Evolutionary conservation across 768 basidiomycete species (phyloP), one percentile per base, ranked within the genome.

Genomic region (Rickenella mellea): DNA sequence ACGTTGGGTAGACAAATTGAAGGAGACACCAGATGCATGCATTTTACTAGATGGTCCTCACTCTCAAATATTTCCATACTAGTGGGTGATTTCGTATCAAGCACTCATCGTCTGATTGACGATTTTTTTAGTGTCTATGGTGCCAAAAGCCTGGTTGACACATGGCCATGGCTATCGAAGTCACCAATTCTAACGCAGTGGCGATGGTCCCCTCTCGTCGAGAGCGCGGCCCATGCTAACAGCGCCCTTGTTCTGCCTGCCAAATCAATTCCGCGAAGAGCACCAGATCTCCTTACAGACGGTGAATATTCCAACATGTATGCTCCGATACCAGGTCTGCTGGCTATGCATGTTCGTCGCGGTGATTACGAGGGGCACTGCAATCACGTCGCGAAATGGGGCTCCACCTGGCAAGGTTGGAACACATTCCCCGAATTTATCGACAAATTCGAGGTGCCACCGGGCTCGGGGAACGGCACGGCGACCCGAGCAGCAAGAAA

Each of bases 201-300:
- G 54, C 61, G 65, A 14, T 83, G 79, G 79, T 83, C 83, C 0
- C 66, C 77, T 0, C 68, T 83, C 3, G 62, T 84, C 43, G 59
- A 74, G 36, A 53, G 52, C 15, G 68, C 68, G 0, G 77, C 73
- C 52, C 48, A 59, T n/a, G 54, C 55, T 12, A 82, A 83, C 49
- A 51, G 61, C 1, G 56, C 62, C 6, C 57, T 71, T 30, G 73
- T 79, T 53, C 51, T 37, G 43, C 15, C 29, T 26, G 20, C 27
- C 1, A 3, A 27, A 1, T 27, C 31, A 22, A 2, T 7, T 14
- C 26, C 15, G 17, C 46, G 21, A 24, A 39, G 19, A 12, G 1
- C 31, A 5, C 15, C 14, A 12, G 19, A 27, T 21, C 37, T 21
- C 12, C n/a, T n/a, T n/a, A n/a, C n/a, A n/a, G n/a, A 14, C 7